Base-by-base conservation (phyloP, 2,329 filamentous ascomycete genomes). In the Aspergillus brasiliensis region DNA sequence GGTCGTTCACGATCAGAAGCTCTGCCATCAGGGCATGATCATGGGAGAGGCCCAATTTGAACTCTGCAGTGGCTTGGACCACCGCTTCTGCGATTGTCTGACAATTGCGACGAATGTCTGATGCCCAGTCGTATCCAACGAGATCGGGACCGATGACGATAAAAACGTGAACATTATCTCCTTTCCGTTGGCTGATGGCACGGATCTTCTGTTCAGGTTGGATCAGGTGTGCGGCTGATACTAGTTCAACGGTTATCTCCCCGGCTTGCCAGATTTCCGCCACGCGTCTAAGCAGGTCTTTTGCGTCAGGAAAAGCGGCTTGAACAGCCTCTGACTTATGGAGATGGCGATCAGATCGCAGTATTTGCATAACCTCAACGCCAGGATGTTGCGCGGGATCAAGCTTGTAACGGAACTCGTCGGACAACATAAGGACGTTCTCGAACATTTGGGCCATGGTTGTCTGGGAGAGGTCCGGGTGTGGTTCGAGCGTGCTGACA, bases 281-380 rank as follows among this genome's bases (percentile, higher is more conserved):
- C 8, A 73, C 67, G 17, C 65, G 67, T 11, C 71, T 59, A 10
- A 78, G 59, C 1, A 80, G 63, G 0, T 69, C 55, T 4, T 67
- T 65, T 0, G 71, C 67, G 17, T 73, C 66, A 3, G 78, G 82
- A 56, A 83, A 83, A 0, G 81, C 81, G 60, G 78, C 74, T n/a
- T 64, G 47, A 56, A 72, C 49, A 0, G 57, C 34, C 2, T 42
- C 17, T 0, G 55, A 42, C 5, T 60, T 70, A 66, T 60, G 69
- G 66, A 51, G 48, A 62, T 68, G 57, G 55, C 63, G 57, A 68
- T 77, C 63, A 69, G 77, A 76, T 6, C 72, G 68, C 19, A 81
- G 67, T 13, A 75, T 70, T 8, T 69, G 73, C 56, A 75, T 81
- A 54, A 79, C 76, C 61, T 79, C 80, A 48, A 75, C 67, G 42